phyloP scores from a whole-genome alignment of 768 basidiomycete species.

The Kondoa malvinella region DNA sequence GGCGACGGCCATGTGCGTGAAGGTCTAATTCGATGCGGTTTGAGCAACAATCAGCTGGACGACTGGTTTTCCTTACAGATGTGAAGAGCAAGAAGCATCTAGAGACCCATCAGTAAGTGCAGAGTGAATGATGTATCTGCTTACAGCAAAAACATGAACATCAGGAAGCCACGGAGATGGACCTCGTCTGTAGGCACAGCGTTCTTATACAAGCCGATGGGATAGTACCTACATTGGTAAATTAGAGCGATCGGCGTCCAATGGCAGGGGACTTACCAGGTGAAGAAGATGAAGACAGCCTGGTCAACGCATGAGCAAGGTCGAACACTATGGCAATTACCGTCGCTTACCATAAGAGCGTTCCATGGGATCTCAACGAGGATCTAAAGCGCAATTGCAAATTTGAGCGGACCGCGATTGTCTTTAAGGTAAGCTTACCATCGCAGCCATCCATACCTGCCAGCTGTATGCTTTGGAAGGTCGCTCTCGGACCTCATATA shows the following conservation, averaged over 20 bases:
- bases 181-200: constrained; percentile 32
- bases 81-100: constrained; percentile 35
- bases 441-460: not conserved
- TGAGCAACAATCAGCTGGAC: no score
- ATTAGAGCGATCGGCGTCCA: constrained; percentile 28
- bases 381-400: no score
- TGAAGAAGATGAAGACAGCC: constrained; percentile 11
- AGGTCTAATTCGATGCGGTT: no score
- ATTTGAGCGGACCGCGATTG: no score
- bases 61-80: no score
- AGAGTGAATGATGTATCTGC: constrained; percentile 2
- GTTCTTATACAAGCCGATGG: constrained; percentile 35
- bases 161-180: constrained; percentile 33
- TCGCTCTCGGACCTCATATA: constrained; percentile 53
- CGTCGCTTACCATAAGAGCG: not conserved
- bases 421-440: no score
- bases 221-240: constrained; percentile 33
- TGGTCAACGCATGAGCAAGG: not conserved
- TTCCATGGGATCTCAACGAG: not conserved
- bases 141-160: constrained; percentile 33
- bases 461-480: constrained; percentile 33
- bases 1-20: constrained; percentile 33
- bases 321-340: not conserved
- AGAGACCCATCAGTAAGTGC: not conserved
- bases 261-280: constrained; percentile 11